Evolutionary conservation across 805 yeast species (phyloP).

Genomic region (Lachancea quebecensis): DNA sequence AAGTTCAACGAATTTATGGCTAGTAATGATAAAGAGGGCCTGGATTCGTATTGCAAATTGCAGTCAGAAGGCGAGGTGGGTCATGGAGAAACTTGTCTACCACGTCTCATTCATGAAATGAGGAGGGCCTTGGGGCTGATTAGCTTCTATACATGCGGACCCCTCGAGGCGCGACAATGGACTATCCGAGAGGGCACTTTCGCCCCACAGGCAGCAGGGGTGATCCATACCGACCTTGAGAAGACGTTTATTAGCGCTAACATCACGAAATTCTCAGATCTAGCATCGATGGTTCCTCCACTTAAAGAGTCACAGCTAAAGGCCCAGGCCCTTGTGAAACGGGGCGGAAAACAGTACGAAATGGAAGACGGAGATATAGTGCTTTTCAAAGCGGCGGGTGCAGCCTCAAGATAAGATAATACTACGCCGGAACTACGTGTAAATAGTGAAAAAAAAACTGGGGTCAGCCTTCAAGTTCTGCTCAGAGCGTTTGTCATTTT

Average conservation of each 20-base stretch:
- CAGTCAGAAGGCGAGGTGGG: slow-evolving; percentile 13
- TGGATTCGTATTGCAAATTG: slow-evolving; percentile 11
- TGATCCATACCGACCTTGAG: slow-evolving; percentile 79
- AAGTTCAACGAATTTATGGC: slow-evolving; percentile 28
- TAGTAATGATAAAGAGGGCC: slow-evolving; percentile 13
- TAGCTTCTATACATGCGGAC: slow-evolving; percentile 84
- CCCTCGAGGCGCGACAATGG: slow-evolving; percentile 84
- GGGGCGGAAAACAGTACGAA: slow-evolving; percentile 63
- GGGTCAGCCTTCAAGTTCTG: neutral
- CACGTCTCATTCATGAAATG: slow-evolving; percentile 59
- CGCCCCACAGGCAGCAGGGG: slow-evolving; percentile 88
- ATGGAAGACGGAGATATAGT: slow-evolving; percentile 83
- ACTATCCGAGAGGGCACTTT: slow-evolving; percentile 65
- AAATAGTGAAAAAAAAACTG: slow-evolving; percentile 2
- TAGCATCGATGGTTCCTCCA: slow-evolving; percentile 28
- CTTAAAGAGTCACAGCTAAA: slow-evolving; percentile 23
- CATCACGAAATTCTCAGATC: slow-evolving; percentile 61
- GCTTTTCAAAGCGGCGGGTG: slow-evolving; percentile 65
- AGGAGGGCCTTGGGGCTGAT: slow-evolving; percentile 62
- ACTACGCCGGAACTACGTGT: slow-evolving; percentile 2
- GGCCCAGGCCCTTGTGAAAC: slow-evolving; percentile 23
- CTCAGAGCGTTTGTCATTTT: slow-evolving; percentile 35
- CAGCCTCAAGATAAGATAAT: slow-evolving; percentile 35
- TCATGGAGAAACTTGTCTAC: slow-evolving; percentile 40
- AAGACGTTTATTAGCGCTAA: slow-evolving; percentile 75